Evolutionary conservation across 2,329 filamentous ascomycete genomes (phyloP).

Genomic region (Nakataea oryzae): DNA sequence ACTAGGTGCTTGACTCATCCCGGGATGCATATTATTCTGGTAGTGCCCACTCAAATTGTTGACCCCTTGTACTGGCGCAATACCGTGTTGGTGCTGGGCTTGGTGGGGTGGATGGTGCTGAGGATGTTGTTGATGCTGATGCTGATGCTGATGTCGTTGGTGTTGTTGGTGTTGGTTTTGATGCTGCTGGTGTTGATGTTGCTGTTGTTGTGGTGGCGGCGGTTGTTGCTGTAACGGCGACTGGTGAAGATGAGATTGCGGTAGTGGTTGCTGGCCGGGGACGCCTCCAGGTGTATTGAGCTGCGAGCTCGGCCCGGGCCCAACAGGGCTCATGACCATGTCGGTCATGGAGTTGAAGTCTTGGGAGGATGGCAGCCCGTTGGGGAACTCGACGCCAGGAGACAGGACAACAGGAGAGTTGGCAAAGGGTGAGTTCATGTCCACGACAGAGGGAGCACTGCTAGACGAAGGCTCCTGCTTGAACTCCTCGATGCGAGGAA

Average conservation of each 20-base stretch:
- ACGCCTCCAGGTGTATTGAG: slow-evolving; percentile 13
- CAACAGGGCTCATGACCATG: slow-evolving; percentile 41
- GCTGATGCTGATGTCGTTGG: slow-evolving; percentile 10
- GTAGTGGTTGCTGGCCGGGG: slow-evolving; percentile 5
- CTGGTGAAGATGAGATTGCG: slow-evolving; percentile 18
- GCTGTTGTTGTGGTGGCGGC: slow-evolving; percentile 19
- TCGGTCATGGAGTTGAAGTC: slow-evolving; percentile 41
- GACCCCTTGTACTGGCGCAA: slow-evolving; percentile 21
- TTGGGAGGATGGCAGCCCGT: slow-evolving; percentile 22
- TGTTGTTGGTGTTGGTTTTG: slow-evolving; percentile 13
- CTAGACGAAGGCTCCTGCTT: slow-evolving; percentile 21
- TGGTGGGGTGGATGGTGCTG: slow-evolving; percentile 5
- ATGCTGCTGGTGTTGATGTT: slow-evolving; percentile 18
- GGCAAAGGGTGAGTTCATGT: slow-evolving; percentile 39
- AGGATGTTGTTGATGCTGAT: slow-evolving; percentile 8
- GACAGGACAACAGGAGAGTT: slow-evolving; percentile 45
- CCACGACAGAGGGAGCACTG: slow-evolving; percentile 20
- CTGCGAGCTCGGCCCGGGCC: slow-evolving; percentile 17
- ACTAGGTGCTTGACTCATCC: slow-evolving; percentile 4
- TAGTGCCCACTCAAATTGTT: slow-evolving; percentile 5
- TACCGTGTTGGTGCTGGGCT: slow-evolving; percentile 18
- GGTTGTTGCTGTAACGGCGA: slow-evolving; percentile 19
- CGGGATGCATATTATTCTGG: neutral
- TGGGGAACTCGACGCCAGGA: slow-evolving; percentile 37
- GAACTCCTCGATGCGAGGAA: slow-evolving; percentile 29